Evolutionary conservation across 768 basidiomycete species (phyloP).

Genomic region (Suillus clintonianus): DNA sequence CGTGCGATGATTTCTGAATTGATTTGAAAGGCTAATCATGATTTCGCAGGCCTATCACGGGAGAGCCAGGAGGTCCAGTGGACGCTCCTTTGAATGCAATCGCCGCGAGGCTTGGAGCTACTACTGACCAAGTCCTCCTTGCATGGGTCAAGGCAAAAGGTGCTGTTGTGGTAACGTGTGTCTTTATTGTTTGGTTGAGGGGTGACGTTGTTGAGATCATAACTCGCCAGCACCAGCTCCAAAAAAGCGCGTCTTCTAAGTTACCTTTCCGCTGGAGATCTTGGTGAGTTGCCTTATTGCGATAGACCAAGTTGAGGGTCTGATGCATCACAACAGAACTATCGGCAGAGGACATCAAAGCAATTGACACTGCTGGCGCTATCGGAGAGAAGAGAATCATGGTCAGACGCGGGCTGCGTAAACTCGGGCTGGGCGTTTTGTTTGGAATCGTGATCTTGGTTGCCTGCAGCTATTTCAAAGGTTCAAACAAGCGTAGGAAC

Average conservation of each 20-base stretch:
- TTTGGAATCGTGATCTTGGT: not conserved
- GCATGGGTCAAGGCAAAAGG: slow-evolving; percentile 76
- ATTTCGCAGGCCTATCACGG: slow-evolving; percentile 55
- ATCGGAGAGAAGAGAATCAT: slow-evolving; percentile 1
- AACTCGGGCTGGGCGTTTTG: slow-evolving; percentile 1
- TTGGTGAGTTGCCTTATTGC: slow-evolving; percentile 41
- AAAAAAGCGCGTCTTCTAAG: slow-evolving; percentile 66
- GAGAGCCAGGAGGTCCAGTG: slow-evolving; percentile 60
- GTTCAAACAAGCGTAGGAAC: not conserved
- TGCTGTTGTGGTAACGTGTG: slow-evolving; percentile 63
- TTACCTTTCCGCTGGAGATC: slow-evolving; percentile 68
- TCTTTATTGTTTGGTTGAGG: not conserved
- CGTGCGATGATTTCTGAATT: slow-evolving; percentile 38
- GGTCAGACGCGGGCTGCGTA: not conserved
- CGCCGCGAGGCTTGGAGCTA: slow-evolving; percentile 49
- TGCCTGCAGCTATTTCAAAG: slow-evolving; percentile 8
- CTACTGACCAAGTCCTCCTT: slow-evolving; percentile 66
- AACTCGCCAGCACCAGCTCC: slow-evolving; percentile 53
- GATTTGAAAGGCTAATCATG: not conserved
- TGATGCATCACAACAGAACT: slow-evolving; percentile 37
- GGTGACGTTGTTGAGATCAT: not conserved
- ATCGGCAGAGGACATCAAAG: slow-evolving; percentile 47
- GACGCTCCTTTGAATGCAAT: slow-evolving; percentile 59
- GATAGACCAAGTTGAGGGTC: not conserved
- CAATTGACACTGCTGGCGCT: slow-evolving; percentile 57